Base-by-base conservation (phyloP, 495 filamentous ascomycete genomes). In the Chaetomium tenue region DNA sequence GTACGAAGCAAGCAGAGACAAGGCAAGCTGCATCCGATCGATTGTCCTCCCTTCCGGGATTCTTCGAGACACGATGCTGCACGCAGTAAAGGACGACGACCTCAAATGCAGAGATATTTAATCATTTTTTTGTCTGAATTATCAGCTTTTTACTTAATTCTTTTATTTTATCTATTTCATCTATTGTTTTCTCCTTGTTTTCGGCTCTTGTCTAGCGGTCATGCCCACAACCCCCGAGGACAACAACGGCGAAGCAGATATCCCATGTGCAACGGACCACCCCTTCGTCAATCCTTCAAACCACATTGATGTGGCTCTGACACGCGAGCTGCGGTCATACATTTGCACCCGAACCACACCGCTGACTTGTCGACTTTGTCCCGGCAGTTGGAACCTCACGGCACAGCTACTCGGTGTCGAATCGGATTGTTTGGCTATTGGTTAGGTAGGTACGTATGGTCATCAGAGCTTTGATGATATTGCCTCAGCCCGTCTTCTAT, bases 381-480 rank as follows among this genome's bases (percentile, higher is more conserved):
- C 58, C 66, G 59, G 48, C 39, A 56, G 26, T 58, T 52, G 23
- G 40, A 9, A 15, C 7, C 6, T 42, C 51, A 55, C 28, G 54
- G 47, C 47, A 20, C 30, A 52, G 46, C 9, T 52, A 46, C 3
- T 60, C 11, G 46, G 16, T 37, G 12, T 26, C 28, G 55, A 20
- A n/a, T 50, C 53, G 25, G 25, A 4, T 18, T 22, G 22, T 20
- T 25, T 39, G 18, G 28, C 54, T 37, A 65, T 63, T 68, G 47
- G 55, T 51, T 55, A 40, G 39, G 39, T 40, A 9, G 5, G 1
- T 20, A n/a, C 5, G 33, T 37, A 37, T 58, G 66, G 30, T 59
- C 63, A 63, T 53, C 28, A 50, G 55, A 57, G 44, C 39, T 48
- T 59, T 58, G 56, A 46, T 25, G 16, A 46, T 54, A 68, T 70